Base-by-base conservation (phyloP, 1,139 yeast species). In the Lodderomyces metapsilosis region DNA sequence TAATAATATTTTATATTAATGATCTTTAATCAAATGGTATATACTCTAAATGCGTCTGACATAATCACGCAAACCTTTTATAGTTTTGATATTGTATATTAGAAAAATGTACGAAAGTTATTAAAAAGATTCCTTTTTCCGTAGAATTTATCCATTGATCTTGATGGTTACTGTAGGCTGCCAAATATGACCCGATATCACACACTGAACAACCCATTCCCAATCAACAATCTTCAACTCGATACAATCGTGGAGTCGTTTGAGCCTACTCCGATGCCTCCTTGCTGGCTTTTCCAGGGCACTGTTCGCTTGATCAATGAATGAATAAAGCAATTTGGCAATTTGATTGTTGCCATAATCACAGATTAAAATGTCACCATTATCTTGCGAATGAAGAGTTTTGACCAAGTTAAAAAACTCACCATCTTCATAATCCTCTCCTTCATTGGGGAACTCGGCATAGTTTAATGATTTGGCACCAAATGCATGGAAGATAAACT, bases 151-250 rank as follows among this genome's bases (percentile, higher is more conserved):
- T 10, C 9, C 18, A 12, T 33, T 32, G 15, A 31, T 15, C 40
- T 33, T 28, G 33, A 28, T 11, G 8, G 34, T 30, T 43, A 15
- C 15, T 41, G 49, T n/a, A 3, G 43, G 20, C 4, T 49, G 52
- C 66, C 67, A 61, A 17, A 59, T 53, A 46, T 52, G 52, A 11
- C 68, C 67, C 53, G 78, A 76, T n/a, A 84, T 81, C 8, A 82
- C 72, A 52, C 88, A 78, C 50, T 84, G 91, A 1, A 84, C 87
- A 1, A 83, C 67, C 91, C 91, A 84, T 56, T 84, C 91, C 83
- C 88, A 82, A 50, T 76, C 66, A 6, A 80, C 63, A 1, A 74
- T 28, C 25, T 39, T 50, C 11, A 43, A 24, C 8, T 24, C 35
- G 18, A 28, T 15, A 16, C 11, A 15, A 11, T 28, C 32, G 12